phyloP scores from a whole-genome alignment of 768 basidiomycete genomes.

The Suillus bovinus region DNA sequence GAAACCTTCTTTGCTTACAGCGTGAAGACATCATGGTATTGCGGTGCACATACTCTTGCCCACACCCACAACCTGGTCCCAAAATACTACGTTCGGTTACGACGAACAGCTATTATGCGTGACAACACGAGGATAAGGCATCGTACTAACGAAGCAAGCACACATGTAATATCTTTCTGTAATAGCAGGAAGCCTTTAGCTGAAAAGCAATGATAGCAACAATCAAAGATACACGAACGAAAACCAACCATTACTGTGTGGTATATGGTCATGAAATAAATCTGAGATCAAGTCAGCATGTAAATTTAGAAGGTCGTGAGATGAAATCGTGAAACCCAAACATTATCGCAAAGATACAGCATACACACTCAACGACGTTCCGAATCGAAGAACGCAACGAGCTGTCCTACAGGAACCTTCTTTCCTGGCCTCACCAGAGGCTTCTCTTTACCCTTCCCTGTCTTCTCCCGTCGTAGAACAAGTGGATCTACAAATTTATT shows the following conservation, averaged over 20 bases:
- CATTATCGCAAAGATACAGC: not conserved
- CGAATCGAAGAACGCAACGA: conserved; percentile 83
- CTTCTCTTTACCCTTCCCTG: conserved; percentile 41
- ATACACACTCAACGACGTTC: conserved; percentile 19
- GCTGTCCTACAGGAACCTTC: conserved; percentile 73
- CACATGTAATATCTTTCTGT: not conserved
- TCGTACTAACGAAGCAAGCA: not conserved
- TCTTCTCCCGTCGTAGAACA: conserved; percentile 57
- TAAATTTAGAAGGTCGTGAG: not conserved
- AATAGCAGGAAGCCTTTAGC: not conserved
- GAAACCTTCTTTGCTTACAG: not conserved
- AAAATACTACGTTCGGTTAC: not conserved
- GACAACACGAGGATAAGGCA: not conserved
- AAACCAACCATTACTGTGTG: not conserved
- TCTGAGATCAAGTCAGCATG: conserved; percentile 9
- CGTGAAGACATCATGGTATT: not conserved
- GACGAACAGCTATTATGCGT: not conserved
- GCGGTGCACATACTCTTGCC: not conserved
- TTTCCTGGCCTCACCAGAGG: conserved; percentile 39
- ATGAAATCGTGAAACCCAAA: conserved; percentile 2
- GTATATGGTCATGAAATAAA: conserved; percentile 4
- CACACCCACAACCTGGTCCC: not conserved
- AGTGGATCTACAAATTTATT: conserved; percentile 77
- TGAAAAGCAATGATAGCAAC: conserved; percentile 6
- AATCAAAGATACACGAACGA: conserved; percentile 11